Evolutionary conservation across 2,329 filamentous ascomycete genomes (phyloP).

Genomic region (Rhynchosporium agropyri): DNA sequence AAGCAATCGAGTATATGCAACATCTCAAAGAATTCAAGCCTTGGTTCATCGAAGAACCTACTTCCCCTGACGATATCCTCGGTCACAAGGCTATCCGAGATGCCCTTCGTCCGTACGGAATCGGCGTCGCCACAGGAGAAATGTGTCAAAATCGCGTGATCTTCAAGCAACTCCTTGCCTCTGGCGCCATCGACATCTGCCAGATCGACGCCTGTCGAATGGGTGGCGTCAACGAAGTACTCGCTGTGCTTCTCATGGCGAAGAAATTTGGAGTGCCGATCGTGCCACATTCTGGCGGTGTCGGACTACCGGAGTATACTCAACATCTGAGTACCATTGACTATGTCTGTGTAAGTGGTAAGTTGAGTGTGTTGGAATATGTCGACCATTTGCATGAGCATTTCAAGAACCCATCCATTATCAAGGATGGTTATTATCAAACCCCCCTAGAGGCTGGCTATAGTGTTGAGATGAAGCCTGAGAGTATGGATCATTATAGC

Average conservation of each 20-base stretch:
- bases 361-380: constrained; percentile 83
- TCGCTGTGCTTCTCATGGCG: constrained; percentile 87
- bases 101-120: constrained; percentile 71
- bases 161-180: constrained; percentile 86
- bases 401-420: constrained; percentile 78
- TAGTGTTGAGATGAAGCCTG: constrained; percentile 90
- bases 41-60: constrained; percentile 96
- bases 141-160: constrained; percentile 95
- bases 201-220: constrained; percentile 90
- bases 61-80: constrained; percentile 84
- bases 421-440: constrained; percentile 84
- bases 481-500: constrained; percentile 78
- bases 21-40: constrained; percentile 80
- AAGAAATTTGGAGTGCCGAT: constrained; percentile 73
- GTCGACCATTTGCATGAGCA: constrained; percentile 94
- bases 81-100: constrained; percentile 85
- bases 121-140: constrained; percentile 88
- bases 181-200: constrained; percentile 81
- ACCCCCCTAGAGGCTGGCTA: constrained; percentile 84
- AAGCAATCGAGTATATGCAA: constrained; percentile 86
- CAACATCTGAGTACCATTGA: constrained; percentile 92
- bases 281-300: constrained; percentile 86
- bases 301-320: constrained; percentile 90
- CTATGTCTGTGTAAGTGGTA: constrained; percentile 83
- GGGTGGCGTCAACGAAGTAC: constrained; percentile 87